Percentiles rank a stretch among this genome's conserved stretches.
phyloP scores from a whole-genome alignment of 202 grass and related monocot genomes.

The Saccharum hybrid region DNA sequence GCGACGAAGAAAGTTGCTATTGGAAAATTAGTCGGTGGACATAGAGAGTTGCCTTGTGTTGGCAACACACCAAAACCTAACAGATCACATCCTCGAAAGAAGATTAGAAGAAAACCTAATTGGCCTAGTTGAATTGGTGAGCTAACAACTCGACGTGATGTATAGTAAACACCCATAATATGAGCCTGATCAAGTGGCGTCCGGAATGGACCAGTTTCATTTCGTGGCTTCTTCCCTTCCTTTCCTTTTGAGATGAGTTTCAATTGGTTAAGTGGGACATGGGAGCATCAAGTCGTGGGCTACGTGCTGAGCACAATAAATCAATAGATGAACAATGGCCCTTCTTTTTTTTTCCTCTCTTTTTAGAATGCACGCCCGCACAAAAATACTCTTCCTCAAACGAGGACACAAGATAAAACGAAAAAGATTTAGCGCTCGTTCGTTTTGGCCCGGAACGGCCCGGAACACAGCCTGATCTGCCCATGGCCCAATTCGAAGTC shows the following conservation, averaged over 20 bases:
- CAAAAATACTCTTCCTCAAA: too few species aligned
- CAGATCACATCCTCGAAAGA: not conserved
- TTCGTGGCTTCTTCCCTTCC: not conserved
- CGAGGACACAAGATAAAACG: too few species aligned
- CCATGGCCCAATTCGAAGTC: too few species aligned
- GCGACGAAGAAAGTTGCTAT: not conserved
- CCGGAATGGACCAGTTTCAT: not conserved
- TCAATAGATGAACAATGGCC: too few species aligned
- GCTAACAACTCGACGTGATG: not conserved
- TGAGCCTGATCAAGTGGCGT: not conserved
- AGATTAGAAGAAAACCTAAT: not conserved
- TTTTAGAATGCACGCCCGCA: too few species aligned
- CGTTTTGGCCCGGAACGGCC: too few species aligned
- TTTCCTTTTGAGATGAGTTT: not conserved
- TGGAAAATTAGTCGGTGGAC: not conserved
- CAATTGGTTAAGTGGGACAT: not conserved
- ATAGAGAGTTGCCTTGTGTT: not conserved
- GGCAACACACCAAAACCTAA: not conserved
- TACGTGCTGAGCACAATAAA: too few species aligned
- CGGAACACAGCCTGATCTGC: too few species aligned
- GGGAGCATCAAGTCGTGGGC: not conserved
- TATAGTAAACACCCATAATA: constrained; percentile 6
- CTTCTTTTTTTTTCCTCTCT: too few species aligned
- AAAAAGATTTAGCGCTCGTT: too few species aligned
- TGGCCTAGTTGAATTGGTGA: not conserved